A percentile compares a stretch with the other conserved stretches of the same genome.
phyloP scores from a whole-genome alignment of 1,284 basidiomycete genomes.

The Sporisorium scitamineum region DNA sequence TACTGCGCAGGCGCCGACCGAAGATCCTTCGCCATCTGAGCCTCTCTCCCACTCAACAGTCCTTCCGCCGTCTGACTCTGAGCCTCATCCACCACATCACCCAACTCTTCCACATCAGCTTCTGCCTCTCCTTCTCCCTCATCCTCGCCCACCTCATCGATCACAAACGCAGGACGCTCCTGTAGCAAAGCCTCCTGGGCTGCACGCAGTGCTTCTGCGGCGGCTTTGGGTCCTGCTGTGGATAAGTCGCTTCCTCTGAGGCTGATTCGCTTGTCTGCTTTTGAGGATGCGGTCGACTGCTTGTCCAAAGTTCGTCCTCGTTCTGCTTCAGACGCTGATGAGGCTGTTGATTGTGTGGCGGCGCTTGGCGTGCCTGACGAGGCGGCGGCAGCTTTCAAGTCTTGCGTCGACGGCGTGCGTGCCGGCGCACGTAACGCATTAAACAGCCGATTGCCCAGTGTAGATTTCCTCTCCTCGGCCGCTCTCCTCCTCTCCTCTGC shows the following conservation, averaged over 20 bases:
- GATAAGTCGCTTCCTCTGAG: slow-evolving; percentile 54
- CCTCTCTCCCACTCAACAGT: slow-evolving; percentile 42
- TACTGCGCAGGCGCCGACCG: slow-evolving; percentile 43
- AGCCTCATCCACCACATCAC: slow-evolving; percentile 34
- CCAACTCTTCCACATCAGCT: slow-evolving; percentile 41
- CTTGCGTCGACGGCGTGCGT: slow-evolving; percentile 29
- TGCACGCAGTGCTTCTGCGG: slow-evolving; percentile 55
- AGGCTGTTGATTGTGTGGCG: background rate
- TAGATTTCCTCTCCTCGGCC: slow-evolving; percentile 36
- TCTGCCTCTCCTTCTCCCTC: slow-evolving; percentile 42
- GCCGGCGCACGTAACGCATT: slow-evolving; percentile 42
- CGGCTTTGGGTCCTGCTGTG: slow-evolving; percentile 52
- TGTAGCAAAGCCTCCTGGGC: slow-evolving; percentile 58
- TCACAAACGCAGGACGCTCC: slow-evolving; percentile 59
- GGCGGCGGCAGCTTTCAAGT: slow-evolving; percentile 25
- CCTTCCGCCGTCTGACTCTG: slow-evolving; percentile 33
- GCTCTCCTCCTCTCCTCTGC: slow-evolving; percentile 39
- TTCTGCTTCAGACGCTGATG: slow-evolving; percentile 12
- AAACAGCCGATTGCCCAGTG: slow-evolving; percentile 53
- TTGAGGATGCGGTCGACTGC: slow-evolving; percentile 12
- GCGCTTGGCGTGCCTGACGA: background rate
- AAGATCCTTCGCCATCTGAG: slow-evolving; percentile 47
- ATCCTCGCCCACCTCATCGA: slow-evolving; percentile 58
- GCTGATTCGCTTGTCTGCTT: slow-evolving; percentile 42
- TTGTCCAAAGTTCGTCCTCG: slow-evolving; percentile 37